Base-by-base conservation (phyloP, 352 stramenopile species). In the Phytophthora megakarya region DNA sequence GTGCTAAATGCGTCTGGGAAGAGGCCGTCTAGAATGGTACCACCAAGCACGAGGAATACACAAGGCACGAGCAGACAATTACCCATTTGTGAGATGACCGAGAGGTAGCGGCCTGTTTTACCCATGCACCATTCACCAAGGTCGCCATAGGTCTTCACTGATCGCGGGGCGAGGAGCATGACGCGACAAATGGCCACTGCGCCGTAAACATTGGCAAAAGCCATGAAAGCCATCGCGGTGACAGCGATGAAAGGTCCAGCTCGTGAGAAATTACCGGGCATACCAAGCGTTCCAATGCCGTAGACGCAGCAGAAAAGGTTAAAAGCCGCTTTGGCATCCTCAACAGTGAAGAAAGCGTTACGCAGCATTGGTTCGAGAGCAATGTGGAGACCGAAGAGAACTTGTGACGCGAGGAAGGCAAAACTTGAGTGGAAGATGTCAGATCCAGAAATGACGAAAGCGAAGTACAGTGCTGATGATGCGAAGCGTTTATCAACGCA, bases 221-320 rank as follows among this genome's bases (percentile, higher is more conserved):
- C 78, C 78, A 90, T 87, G 64, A 90, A 84, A 3, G 76, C 53
- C n/a, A n/a, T n/a, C n/a, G n/a, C n/a, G n/a, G n/a, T n/a, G n/a
- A n/a, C n/a, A 38, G 80, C 75, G 22, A 72, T 78, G 18, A 80
- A 37, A 12, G 75, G 79, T 0, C 79, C 79, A 12, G 75, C 72
- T 13, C 81, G 73, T 21, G 78, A 60, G 39, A 83, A 87, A 46
- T 83, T 88, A 1, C 64, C 74, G 1, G 80, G 78, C 72, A 89
- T 84, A 23, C 80, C 75, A 19, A 89, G 74, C 18, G 80, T 85
- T 3, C 80, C 80, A 37, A 87, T 81, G 30, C 79, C 79, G 56
- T 57, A 88, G 42, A 86, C 75, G 18, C 74, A 77, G 59, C 78
- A 88, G 55, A 83, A 82, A 44, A 82, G 42, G 40, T 51, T 74